These are phyloP conservation scores for Termitomyces sp. DNA, from an alignment of 768 basidiomycete species.

Conservation along the genomic window DNA sequence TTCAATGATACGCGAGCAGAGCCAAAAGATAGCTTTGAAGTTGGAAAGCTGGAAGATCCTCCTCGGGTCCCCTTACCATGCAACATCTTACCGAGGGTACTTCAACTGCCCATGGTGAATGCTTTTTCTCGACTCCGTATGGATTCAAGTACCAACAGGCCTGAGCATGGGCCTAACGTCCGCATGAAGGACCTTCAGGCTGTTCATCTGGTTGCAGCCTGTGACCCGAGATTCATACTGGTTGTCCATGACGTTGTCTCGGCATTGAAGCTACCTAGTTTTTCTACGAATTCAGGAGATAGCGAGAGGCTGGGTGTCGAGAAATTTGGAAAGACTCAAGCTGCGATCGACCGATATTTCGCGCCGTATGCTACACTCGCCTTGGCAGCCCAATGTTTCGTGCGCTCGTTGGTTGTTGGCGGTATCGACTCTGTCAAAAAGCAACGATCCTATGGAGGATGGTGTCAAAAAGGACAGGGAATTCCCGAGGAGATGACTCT, in stretches of 20 bases:
- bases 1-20: not conserved
- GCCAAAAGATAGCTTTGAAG: not conserved
- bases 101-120: slow-evolving; percentile 26
- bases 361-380: slow-evolving; percentile 38
- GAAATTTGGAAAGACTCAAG: slow-evolving; percentile 20
- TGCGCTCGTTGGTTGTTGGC: slow-evolving; percentile 28
- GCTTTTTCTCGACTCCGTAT: slow-evolving; percentile 8
- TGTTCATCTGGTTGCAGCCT: slow-evolving; percentile 20
- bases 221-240: slow-evolving; percentile 28
- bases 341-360: slow-evolving; percentile 27
- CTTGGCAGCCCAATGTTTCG: slow-evolving; percentile 27
- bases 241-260: slow-evolving; percentile 23
- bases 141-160: not conserved
- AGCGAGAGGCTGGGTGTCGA: slow-evolving; percentile 18
- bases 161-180: not conserved
- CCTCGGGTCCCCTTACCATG: not conserved
- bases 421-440: slow-evolving; percentile 31
- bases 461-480: slow-evolving; percentile 14
- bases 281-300: slow-evolving; percentile 10
- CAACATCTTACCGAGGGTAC: slow-evolving; percentile 15
- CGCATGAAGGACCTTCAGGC: not conserved
- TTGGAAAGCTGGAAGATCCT: not conserved
- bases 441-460: slow-evolving; percentile 22
- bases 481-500: slow-evolving; percentile 10
- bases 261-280: slow-evolving; percentile 21